Base-by-base conservation (phyloP, 1,139 yeast genomes). In the Torulaspora globosa region DNA sequence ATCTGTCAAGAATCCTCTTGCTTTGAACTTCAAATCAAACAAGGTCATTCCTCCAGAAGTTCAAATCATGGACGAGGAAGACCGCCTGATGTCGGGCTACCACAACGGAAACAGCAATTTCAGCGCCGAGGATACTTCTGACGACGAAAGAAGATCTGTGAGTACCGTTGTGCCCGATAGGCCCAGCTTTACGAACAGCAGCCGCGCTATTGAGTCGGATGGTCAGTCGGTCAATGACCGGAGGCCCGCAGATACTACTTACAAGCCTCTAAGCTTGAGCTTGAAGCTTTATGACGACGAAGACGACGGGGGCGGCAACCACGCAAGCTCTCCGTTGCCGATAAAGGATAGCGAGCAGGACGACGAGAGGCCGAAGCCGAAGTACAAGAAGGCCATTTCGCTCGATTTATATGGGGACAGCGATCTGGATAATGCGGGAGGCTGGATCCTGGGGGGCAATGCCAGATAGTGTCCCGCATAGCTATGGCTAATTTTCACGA, bases 401-500 rank as follows among this genome's bases (percentile, higher is more conserved):
- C 44, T 60, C 8, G 63, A 60, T 48, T 44, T 60, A 15, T 60
- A 60, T 43, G 60, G 59, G 30, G 63, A 59, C 39, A 55, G 53
- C 12, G 63, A 59, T 36, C 29, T 42, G 23, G 56, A 50, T 34
- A 52, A 50, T 32, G 49, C 48, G 11, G 59, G 58, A 21, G 60
- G 57, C 11, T 60, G 65, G 65, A 43, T 56, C 10, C 43, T 60
- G 27, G 64, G 64, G n/a, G 61, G 62, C 10, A 59, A 59, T 31
- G 50, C 49, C 21, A 44, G 51, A 39, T 54, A 39, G 27, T 8
- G 18, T n/a, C n/a, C 11, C 23, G n/a, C 12, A 31, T 9, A 9
- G 34, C 23, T 14, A 31, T 31, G 34, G 34, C 23, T 24, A 11
- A 15, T 19, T 39, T 14, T 30, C 27, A 24, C 18, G 9, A 24